phyloP scores from a whole-genome alignment of 257 asterid genomes.

The Solanum gandarillasii region DNA sequence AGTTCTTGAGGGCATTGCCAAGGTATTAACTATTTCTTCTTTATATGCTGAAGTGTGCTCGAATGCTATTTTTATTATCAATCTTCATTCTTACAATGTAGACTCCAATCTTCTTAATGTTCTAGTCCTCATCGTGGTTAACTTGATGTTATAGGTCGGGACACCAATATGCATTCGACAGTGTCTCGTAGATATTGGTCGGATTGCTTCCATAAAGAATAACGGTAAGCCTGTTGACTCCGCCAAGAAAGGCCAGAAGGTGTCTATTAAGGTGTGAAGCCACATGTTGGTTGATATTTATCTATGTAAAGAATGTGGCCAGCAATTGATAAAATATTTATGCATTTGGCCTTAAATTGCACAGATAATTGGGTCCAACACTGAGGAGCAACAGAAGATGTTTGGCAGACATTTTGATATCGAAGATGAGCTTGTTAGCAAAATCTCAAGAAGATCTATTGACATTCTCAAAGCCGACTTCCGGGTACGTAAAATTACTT shows the following conservation, averaged over 20 bases:
- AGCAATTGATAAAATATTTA: background rate
- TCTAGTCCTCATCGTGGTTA: slow-evolving; percentile 12
- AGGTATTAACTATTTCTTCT: background rate
- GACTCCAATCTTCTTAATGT: background rate
- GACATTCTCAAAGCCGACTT: slow-evolving; percentile 76
- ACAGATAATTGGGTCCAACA: slow-evolving; percentile 68
- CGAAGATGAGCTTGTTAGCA: slow-evolving; percentile 93
- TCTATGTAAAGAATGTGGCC: background rate
- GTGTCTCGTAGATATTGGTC: slow-evolving; percentile 69
- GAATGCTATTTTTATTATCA: background rate
- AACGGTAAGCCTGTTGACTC: slow-evolving; percentile 75
- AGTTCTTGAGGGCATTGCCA: background rate
- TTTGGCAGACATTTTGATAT: slow-evolving; percentile 84
- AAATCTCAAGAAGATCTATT: slow-evolving; percentile 55
- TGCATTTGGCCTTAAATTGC: background rate
- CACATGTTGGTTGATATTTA: background rate
- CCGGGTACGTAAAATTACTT: slow-evolving; percentile 31
- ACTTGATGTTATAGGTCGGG: slow-evolving; percentile 31
- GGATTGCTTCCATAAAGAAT: slow-evolving; percentile 82
- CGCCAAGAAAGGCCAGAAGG: slow-evolving; percentile 87
- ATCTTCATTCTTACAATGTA: background rate
- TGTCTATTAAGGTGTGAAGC: slow-evolving; percentile 79
- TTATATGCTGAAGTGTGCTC: background rate
- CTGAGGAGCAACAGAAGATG: slow-evolving; percentile 89
- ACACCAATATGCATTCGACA: slow-evolving; percentile 49